Conservation (phyloP, 2,329 filamentous ascomycete genomes). For the Cercospora zeae-maydis region DNA sequence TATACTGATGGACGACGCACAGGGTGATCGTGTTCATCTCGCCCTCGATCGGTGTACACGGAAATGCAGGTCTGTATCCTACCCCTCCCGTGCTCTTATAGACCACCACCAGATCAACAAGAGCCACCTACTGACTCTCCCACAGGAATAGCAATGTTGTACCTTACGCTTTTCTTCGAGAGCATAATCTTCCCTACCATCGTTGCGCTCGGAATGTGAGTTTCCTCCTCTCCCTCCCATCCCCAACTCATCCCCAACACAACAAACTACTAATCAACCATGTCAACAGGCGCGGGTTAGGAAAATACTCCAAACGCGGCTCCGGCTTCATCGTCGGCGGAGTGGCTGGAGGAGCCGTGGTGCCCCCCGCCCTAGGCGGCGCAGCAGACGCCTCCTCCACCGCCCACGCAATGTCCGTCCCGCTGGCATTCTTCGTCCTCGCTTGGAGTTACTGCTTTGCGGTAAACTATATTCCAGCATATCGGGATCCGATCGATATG, state of each 20-base stretch:
- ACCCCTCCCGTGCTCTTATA: neutral
- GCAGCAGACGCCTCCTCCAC: constrained; percentile 57
- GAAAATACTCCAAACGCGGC: constrained; percentile 72
- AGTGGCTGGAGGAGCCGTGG: constrained; percentile 66
- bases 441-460: constrained; percentile 46
- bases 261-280: neutral
- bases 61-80: constrained; percentile 42
- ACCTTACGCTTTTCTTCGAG: constrained; percentile 71
- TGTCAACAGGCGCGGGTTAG: constrained; percentile 56
- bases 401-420: constrained; percentile 21
- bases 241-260: too few relatives aligned
- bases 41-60: constrained; percentile 48
- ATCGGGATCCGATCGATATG: constrained; percentile 55
- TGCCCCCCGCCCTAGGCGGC: constrained; percentile 67
- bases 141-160: constrained; percentile 57
- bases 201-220: constrained; percentile 66
- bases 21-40: constrained; percentile 55
- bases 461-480: constrained; percentile 63
- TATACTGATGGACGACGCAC: neutral
- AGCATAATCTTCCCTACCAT: constrained; percentile 80
- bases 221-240: neutral
- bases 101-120: neutral
- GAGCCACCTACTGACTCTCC: constrained; percentile 43
- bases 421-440: constrained; percentile 49
- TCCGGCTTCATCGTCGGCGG: constrained; percentile 69